phyloP scores from a whole-genome alignment of 345 rosid species.

The Eucalyptus grandis region DNA sequence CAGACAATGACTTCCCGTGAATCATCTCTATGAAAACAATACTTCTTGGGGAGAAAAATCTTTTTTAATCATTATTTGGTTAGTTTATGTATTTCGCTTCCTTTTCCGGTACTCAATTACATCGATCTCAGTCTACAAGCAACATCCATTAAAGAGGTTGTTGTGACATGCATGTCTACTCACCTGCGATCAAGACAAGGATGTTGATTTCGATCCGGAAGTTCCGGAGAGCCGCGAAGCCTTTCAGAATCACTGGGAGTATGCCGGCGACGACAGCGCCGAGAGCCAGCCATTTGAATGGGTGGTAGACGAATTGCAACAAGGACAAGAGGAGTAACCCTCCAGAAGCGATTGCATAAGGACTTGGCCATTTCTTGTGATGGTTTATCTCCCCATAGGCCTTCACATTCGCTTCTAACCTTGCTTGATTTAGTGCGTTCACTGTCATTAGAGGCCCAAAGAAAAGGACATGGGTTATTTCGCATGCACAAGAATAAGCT shows the following conservation, averaged over 20 bases:
- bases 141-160: background rate
- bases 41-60: background rate
- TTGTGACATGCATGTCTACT: background rate
- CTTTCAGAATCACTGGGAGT: slow-evolving; percentile 42
- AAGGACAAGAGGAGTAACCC: slow-evolving; percentile 36
- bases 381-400: slow-evolving; percentile 35
- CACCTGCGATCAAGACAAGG: slow-evolving; percentile 76
- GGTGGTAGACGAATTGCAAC: slow-evolving; percentile 46
- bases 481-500: background rate
- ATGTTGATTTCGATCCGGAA: slow-evolving; percentile 54
- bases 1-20: background rate
- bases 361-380: slow-evolving; percentile 84
- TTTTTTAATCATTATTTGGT: background rate
- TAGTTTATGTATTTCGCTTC: background rate
- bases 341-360: slow-evolving; percentile 54
- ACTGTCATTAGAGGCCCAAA: slow-evolving; percentile 15
- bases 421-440: slow-evolving; percentile 70
- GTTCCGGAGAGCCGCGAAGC: slow-evolving; percentile 26
- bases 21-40: background rate
- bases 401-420: slow-evolving; percentile 73
- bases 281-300: slow-evolving; percentile 62
- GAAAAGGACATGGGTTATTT: background rate
- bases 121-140: background rate
- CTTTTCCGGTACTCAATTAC: background rate
- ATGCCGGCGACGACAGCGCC: slow-evolving; percentile 62